A percentile compares a stretch with the other conserved stretches of the same genome.
These are phyloP conservation scores for Ascochyta lentis DNA, from an alignment of 2,329 filamentous ascomycete species.

Conservation along the genomic window DNA sequence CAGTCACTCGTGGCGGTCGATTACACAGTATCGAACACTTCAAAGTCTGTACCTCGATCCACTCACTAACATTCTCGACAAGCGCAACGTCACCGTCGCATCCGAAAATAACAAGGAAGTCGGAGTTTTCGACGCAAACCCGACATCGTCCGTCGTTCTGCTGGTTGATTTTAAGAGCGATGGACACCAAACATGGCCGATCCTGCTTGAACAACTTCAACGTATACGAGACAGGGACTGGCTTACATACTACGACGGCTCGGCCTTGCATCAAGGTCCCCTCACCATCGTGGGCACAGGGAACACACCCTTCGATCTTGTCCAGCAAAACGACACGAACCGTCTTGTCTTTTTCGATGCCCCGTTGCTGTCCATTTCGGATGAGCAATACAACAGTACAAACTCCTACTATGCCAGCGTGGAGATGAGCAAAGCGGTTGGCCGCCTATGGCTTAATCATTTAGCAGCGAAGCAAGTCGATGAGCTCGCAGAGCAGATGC, in stretches of 20 bases:
- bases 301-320: slow-evolving; percentile 64
- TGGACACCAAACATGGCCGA: slow-evolving; percentile 59
- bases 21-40: slow-evolving; percentile 30
- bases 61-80: slow-evolving; percentile 53
- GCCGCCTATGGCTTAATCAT: slow-evolving; percentile 19
- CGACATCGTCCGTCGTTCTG: slow-evolving; percentile 59
- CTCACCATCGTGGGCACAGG: slow-evolving; percentile 75
- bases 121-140: slow-evolving; percentile 60
- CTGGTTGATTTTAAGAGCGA: slow-evolving; percentile 74
- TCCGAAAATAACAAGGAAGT: slow-evolving; percentile 29
- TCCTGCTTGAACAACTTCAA: slow-evolving; percentile 62
- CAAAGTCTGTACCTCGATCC: slow-evolving; percentile 36
- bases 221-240: slow-evolving; percentile 66
- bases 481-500: slow-evolving; percentile 27
- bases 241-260: slow-evolving; percentile 58
- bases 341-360: slow-evolving; percentile 73
- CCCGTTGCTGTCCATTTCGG: slow-evolving; percentile 56
- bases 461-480: slow-evolving; percentile 23
- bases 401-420: slow-evolving; percentile 41
- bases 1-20: slow-evolving; percentile 33
- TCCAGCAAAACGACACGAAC: slow-evolving; percentile 60
- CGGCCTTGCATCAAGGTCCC: slow-evolving; percentile 59
- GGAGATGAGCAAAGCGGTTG: slow-evolving; percentile 29
- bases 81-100: slow-evolving; percentile 32
- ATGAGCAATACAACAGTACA: slow-evolving; percentile 27